Base-by-base conservation (phyloP, 2,329 filamentous ascomycete genomes). In the Xylariaceae sp. region DNA sequence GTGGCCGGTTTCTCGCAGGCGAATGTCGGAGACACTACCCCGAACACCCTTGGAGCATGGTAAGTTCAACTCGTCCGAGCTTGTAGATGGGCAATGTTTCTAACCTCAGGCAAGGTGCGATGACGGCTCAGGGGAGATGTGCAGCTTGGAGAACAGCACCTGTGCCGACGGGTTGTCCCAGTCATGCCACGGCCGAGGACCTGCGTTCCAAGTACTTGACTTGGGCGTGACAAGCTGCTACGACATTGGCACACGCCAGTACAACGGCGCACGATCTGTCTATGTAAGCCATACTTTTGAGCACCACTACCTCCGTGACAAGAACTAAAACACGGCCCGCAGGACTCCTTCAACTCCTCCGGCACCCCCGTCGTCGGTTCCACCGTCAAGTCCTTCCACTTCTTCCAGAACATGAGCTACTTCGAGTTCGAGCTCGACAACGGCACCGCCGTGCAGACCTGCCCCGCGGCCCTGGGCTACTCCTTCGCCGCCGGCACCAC, bases 1-100 rank as follows among this genome's bases (percentile, higher is more conserved):
- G 86, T 95, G 1, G 89, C 89, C 3, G 90, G 89, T 9, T 96
- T 95, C 65, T 93, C 88, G 1, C 89, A 95, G 63, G 79, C 89
- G 19, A 95, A 88, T 56, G 88, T 95, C 39, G 90, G 89, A 18
- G 90, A 96, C 56, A 93, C 88, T 0, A 86, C 83, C 1, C 90
- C 90, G 9, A 95, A 95, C 54, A 77, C 87, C 0, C 72, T 87
- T 1, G 90, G 89, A 3, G 87, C 89, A 3, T 93, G 81, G 70
- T 57, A 37, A 50, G 54, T 33, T n/a, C 2, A 29, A 32, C 15
- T 17, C 7, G 9, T 13, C 8, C 30, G 8, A 7, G 16, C 13
- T 7, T n/a, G 13, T n/a, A 4, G 13, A 4, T 13, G 15, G 30
- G 13, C 16, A 26, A 7, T 19, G 28, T 6, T 8, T 24, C 39